phyloP scores from a whole-genome alignment of 1,139 yeast genomes.

The Torulaspora globosa region DNA sequence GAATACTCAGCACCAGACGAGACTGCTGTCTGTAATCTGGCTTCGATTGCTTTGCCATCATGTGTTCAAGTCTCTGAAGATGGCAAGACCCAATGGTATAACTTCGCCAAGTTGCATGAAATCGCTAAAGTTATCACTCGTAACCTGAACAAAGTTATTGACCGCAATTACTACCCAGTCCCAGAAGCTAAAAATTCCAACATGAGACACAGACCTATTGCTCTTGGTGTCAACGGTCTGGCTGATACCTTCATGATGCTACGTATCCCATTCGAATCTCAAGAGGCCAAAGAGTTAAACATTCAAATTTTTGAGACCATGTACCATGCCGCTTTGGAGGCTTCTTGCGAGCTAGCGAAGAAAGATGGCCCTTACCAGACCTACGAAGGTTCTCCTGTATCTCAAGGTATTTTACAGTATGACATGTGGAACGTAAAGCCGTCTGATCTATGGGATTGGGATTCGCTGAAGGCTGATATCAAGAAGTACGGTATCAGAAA shows the following conservation, averaged over 20 bases:
- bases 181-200: conserved; percentile 65
- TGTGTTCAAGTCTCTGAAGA: conserved; percentile 46
- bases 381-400: conserved; percentile 77
- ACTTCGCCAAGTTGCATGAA: conserved; percentile 65
- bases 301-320: conserved; percentile 84
- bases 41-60: conserved; percentile 79
- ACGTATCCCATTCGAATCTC: conserved; percentile 75
- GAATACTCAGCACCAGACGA: conserved; percentile 85
- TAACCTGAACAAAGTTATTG: conserved; percentile 74
- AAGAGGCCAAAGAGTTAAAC: conserved; percentile 65
- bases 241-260: conserved; percentile 80
- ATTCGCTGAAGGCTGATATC: conserved; percentile 55
- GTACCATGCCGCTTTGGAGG: conserved; percentile 80
- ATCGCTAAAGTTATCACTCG: conserved; percentile 70
- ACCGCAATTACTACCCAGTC: conserved; percentile 75
- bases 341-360: conserved; percentile 69
- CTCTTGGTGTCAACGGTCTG: conserved; percentile 85
- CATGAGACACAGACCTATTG: conserved; percentile 77
- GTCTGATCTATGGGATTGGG: conserved; percentile 65
- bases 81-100: conserved; percentile 52
- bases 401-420: conserved; percentile 70
- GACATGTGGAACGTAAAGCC: conserved; percentile 81
- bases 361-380: conserved; percentile 63
- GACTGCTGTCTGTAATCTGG: conserved; percentile 88
- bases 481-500: conserved; percentile 67